Base-by-base conservation (phyloP, 139 green algal species). In the Pseudopediastrum boryanum region DNA sequence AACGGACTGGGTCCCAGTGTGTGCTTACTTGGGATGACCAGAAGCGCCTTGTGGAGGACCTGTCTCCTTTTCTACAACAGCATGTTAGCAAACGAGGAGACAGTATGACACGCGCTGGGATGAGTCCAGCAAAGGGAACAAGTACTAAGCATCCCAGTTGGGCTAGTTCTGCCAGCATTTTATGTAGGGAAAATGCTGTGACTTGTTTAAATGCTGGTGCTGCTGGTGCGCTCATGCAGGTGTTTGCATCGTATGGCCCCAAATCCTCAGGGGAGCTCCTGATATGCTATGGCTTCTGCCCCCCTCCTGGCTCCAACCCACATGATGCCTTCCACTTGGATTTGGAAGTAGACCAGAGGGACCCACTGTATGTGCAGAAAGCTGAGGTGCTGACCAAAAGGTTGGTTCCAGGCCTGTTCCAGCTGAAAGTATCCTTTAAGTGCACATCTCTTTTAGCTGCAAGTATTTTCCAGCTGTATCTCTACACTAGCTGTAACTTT, bases 201-300 rank as follows among this genome's bases (percentile, higher is more conserved):
- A 21, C 48, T 58, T n/a, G 48, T 41, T 6, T 31, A 38, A 5
- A 58, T 19, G 19, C 2, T 66, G n/a, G 31, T 41, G n/a, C 56
- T 66, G n/a, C n/a, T 33, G 19, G 31, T 75, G 66, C 42, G 25
- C 43, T 54, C 44, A 21, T 27, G 52, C 73, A 80, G 73, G 76
- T 82, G n/a, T 70, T 76, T 39, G 66, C 75, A 23, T 86, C 65
- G 41, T 94, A 94, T 56, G 89, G 90, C 10, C 71, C 84, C 31
- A 88, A 89, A 62, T 79, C 87, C 3, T 83, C 29, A 52, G 85
- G 89, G 9, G 79, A 93, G 76, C 59, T 94, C 56, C 83, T 92
- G 66, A 75, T 93, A 44, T 87, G 72, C 2, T 95, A 95, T 42
- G 91, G 91, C 7, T 93, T 95, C 61, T 51, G 86, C 52, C 87